Base-by-base conservation (phyloP, 2,329 filamentous ascomycete genomes). In the Diaporthe sp. region DNA sequence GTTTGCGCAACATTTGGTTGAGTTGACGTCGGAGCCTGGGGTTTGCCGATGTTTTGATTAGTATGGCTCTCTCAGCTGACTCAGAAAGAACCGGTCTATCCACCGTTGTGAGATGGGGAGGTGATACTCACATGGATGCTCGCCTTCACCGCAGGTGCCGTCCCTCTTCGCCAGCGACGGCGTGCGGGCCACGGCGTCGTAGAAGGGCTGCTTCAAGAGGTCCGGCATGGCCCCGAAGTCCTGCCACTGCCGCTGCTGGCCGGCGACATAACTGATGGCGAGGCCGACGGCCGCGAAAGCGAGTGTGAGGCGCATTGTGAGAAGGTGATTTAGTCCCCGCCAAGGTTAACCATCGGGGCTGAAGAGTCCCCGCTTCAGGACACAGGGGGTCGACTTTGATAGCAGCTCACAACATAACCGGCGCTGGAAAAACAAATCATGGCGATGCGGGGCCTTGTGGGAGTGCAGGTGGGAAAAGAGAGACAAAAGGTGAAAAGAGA, bases 11-110 rank as follows among this genome's bases (percentile, higher is more conserved):
- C 81, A 83, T 12, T 3, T 2, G 5, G 76, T 76, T 2, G 79
- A 79, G 77, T 80, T 80, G 68, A 81, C 78, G 57, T 82, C 81
- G 77, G 79, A 78, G 76, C 80, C 80, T 81, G 51, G 25, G n/a
- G n/a, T n/a, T n/a, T n/a, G n/a, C n/a, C n/a, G n/a, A n/a, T n/a
- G n/a, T n/a, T n/a, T n/a, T n/a, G n/a, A n/a, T n/a, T n/a, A n/a
- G n/a, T n/a, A n/a, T n/a, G n/a, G n/a, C n/a, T n/a, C n/a, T n/a
- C n/a, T n/a, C n/a, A n/a, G n/a, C n/a, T n/a, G n/a, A n/a, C n/a
- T n/a, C n/a, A n/a, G n/a, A n/a, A n/a, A n/a, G n/a, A n/a, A n/a
- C n/a, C n/a, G n/a, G n/a, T n/a, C n/a, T n/a, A n/a, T n/a, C n/a
- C n/a, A n/a, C n/a, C n/a, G n/a, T n/a, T n/a, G n/a, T n/a, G n/a